These are phyloP conservation scores for Fusarium scirpi DNA, from an alignment of 2,329 filamentous ascomycete species.

Conservation along the genomic window DNA sequence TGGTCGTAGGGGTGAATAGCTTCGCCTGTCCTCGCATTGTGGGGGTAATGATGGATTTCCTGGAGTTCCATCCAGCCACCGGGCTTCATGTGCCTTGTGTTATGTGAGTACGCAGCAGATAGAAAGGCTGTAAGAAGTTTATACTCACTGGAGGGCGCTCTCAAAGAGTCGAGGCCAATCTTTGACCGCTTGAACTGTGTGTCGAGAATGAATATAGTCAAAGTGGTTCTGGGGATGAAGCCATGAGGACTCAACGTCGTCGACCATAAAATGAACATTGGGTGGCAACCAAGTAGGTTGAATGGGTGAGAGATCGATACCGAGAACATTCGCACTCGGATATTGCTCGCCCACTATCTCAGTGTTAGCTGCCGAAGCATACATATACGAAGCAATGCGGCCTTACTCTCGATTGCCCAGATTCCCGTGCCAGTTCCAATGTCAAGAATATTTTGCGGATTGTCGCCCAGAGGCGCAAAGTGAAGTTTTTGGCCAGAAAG, in stretches of 20 bases:
- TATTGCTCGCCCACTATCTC: constrained; percentile 60
- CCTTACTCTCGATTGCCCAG: constrained; percentile 67
- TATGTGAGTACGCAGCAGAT: background rate
- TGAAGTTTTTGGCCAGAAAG: constrained; percentile 62
- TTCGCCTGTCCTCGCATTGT: constrained; percentile 56
- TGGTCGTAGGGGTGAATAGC: constrained; percentile 54
- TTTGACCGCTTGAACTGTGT: constrained; percentile 67
- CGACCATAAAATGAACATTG: constrained; percentile 67
- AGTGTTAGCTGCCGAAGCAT: constrained; percentile 18
- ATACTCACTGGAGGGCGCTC: constrained; percentile 42
- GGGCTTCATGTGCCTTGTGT: constrained; percentile 61
- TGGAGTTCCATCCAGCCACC: constrained; percentile 68
- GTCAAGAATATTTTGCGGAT: constrained; percentile 65
- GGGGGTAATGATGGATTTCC: constrained; percentile 64
- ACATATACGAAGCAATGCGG: background rate
- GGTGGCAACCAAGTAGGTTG: constrained; percentile 65
- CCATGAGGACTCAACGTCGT: constrained; percentile 70
- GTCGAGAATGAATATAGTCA: constrained; percentile 71
- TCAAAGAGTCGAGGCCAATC: constrained; percentile 65
- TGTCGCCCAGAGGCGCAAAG: constrained; percentile 62
- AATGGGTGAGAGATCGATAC: constrained; percentile 62
- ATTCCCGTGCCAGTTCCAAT: constrained; percentile 70
- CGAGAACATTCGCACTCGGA: constrained; percentile 58
- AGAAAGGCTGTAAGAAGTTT: background rate
- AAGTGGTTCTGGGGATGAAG: constrained; percentile 66